Conservation (phyloP, 495 filamentous ascomycete species). For the Amniculicola lignicola region DNA sequence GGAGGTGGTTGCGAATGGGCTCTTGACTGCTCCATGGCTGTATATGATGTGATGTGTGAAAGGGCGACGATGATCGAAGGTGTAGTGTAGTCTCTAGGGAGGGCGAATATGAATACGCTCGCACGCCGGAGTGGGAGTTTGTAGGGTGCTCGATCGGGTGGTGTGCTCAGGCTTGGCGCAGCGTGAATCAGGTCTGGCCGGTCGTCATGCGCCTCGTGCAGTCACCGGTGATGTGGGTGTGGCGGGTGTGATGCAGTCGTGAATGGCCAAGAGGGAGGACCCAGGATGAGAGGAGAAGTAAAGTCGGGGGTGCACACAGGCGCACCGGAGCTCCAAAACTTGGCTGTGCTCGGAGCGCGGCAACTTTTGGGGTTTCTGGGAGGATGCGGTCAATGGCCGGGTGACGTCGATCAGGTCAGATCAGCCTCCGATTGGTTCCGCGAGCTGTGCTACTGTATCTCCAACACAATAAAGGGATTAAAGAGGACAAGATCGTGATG, state of each 20-base stretch:
- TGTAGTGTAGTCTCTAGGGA: not conserved
- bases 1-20: constrained; percentile 9
- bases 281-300: too few species aligned
- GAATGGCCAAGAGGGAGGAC: not conserved
- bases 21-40: constrained; percentile 16
- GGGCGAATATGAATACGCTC: too few species aligned
- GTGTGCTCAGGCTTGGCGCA: constrained; percentile 14
- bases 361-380: constrained; percentile 3
- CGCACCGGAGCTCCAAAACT: too few species aligned
- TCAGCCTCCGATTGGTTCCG: too few species aligned
- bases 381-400: not conserved
- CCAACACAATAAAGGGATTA: not conserved
- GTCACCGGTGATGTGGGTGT: constrained; percentile 12
- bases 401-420: too few species aligned
- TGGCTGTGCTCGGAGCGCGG: too few species aligned
- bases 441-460: too few species aligned
- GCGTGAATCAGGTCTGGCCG: not conserved
- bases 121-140: too few species aligned
- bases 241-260: constrained; percentile 17
- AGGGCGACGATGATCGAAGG: too few species aligned
- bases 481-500: not conserved
- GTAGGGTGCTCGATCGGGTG: not conserved
- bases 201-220: constrained; percentile 29
- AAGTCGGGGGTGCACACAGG: too few species aligned
- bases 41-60: constrained; percentile 5